phyloP scores from a whole-genome alignment of 73 alveolate genomes.

The Loxodes magnus region DNA sequence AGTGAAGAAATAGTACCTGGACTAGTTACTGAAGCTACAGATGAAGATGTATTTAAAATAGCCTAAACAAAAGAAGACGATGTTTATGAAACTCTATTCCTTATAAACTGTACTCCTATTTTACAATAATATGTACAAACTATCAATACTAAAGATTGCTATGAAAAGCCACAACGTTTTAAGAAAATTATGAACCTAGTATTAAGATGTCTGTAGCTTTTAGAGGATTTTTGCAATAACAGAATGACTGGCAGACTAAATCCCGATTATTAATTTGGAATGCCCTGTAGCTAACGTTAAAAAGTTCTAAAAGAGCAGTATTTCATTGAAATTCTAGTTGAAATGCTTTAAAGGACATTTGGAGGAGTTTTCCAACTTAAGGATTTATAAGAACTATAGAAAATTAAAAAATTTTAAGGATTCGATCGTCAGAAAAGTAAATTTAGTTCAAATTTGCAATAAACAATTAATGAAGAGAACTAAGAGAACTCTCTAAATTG shows the following conservation, averaged over 20 bases:
- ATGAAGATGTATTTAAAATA: neutral
- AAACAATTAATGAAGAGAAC: too few species aligned
- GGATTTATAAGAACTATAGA: too few species aligned
- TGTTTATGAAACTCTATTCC: constrained; percentile 2
- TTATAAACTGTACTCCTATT: constrained; percentile 10
- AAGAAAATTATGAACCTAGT: neutral
- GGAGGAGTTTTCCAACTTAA: too few species aligned
- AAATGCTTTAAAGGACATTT: neutral
- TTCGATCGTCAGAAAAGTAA: too few species aligned
- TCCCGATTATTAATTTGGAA: constrained; percentile 1
- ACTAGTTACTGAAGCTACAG: neutral
- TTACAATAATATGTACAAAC: neutral
- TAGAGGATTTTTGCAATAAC: constrained; percentile 3
- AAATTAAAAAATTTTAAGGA: too few species aligned
- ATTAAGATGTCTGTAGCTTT: neutral
- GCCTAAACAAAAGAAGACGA: neutral
- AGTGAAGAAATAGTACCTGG: constrained; percentile 9
- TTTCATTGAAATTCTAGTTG: neutral
- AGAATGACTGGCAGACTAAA: neutral
- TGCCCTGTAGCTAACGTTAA: neutral
- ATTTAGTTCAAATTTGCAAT: too few species aligned
- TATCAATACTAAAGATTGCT: too few species aligned
- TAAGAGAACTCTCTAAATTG: too few species aligned
- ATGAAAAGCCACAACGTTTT: too few species aligned
- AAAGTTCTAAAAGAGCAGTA: constrained; percentile 8